Base-by-base conservation (phyloP, 176 grass and related monocot genomes). In the Rhynchospora breviuscula region DNA sequence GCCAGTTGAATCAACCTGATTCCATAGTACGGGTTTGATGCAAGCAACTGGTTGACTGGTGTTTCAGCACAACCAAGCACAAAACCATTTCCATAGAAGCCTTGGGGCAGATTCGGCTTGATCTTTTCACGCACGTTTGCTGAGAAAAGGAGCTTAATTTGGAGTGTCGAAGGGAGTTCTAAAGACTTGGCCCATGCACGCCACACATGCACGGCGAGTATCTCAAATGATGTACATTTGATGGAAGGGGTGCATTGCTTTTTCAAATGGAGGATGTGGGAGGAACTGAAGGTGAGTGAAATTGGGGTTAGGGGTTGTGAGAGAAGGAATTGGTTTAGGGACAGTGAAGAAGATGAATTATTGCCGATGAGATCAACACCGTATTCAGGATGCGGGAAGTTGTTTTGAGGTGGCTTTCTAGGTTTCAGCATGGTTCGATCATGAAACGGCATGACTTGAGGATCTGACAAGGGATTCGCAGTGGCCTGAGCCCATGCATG, bases 151-250 rank as follows among this genome's bases (percentile, higher is more conserved):
- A 98, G 91, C 89, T 98, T 98, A 10, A 95, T 89, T 51, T 75
- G 89, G 52, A 95, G 84, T 1, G 86, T 15, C 2, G 79, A 51
- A 2, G 93, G 86, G 23, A 90, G 88, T 61, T 87, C 91, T 48
- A 98, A 66, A 9, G 91, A 90, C 75, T 80, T 83, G 46, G 94
- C 82, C 95, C 95, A 95, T 10, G 91, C 87, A 59, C 87, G 95
- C 95, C 95, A 98, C 0, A 98, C 95, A 29, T 94, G 88, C 79
- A 86, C 87, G 0, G 95, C 95, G 0, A 95, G 91, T 13, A 86
- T 93, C 84, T 98, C 95, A 85, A 98, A 98, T 46, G 95, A 93
- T 45, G 95, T 98, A 84, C 95, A 95, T 81, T 89, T 94, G 79
- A 93, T 83, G 21, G 84, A 67, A 65, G 90, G 89, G 57, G 84